These are phyloP conservation scores for Plasmopara viticola DNA, from an alignment of 352 stramenopile species.

Conservation along the genomic window DNA sequence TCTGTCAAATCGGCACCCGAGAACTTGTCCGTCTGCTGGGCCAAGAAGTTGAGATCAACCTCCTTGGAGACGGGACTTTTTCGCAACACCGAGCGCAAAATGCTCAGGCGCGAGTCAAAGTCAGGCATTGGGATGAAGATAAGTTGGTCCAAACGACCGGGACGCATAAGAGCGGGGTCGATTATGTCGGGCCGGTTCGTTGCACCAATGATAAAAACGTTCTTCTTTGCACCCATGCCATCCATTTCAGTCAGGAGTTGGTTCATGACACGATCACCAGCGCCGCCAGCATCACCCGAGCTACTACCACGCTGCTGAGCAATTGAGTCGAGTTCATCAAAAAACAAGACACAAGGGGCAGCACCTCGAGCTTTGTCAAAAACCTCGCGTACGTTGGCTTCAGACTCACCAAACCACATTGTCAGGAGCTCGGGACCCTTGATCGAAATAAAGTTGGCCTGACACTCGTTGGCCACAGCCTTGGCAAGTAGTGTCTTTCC, in stretches of 20 bases:
- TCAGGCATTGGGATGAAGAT: constrained; percentile 97
- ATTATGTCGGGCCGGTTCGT: constrained; percentile 99
- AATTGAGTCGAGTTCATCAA: constrained; percentile 99
- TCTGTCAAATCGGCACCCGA: constrained; percentile 99
- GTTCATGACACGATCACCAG: constrained; percentile 99
- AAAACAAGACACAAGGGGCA: constrained; percentile 98
- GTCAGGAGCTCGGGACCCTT: constrained; percentile 99
- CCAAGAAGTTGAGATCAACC: constrained; percentile 96
- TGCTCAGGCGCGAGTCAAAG: constrained; percentile 93
- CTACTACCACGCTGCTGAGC: constrained; percentile 94
- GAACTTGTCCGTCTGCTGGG: constrained; percentile 97
- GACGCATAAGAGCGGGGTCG: constrained; percentile 96
- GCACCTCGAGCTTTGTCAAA: constrained; percentile 98
- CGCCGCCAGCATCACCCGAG: constrained; percentile 93
- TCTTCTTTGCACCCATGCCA: constrained; percentile 98
- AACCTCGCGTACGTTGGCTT: constrained; percentile 98
- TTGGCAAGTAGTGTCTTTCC: constrained; percentile 99
- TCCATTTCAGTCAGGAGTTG: constrained; percentile 99
- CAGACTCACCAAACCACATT: constrained; percentile 99
- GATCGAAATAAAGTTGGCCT: constrained; percentile 99
- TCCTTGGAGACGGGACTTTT: constrained; percentile 98
- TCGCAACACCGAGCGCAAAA: constrained; percentile 94
- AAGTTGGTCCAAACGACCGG: constrained; percentile 97
- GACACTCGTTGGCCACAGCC: constrained; percentile 99
- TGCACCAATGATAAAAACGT: constrained; percentile 99